phyloP scores from a whole-genome alignment of 805 yeast genomes.

The Wickerhamomyces bisporus region DNA sequence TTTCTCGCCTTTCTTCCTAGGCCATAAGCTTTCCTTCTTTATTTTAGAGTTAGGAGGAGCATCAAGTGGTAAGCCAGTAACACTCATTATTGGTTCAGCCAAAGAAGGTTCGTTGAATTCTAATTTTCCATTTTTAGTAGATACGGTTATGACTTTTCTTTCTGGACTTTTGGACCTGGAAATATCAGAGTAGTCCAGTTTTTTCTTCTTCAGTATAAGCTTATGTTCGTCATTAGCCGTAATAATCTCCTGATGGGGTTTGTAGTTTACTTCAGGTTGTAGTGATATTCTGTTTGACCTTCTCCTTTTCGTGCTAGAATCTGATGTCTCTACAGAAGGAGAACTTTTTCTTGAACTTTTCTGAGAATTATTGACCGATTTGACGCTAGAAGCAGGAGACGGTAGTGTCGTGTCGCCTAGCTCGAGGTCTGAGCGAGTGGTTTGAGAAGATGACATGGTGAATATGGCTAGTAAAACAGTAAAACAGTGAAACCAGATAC shows the following conservation, averaged over 20 bases:
- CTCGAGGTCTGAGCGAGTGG: background rate
- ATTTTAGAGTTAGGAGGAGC: constrained; percentile 59
- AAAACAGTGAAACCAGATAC: no score
- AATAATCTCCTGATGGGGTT: background rate
- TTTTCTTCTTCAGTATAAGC: constrained; percentile 7
- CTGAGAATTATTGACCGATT: constrained; percentile 1
- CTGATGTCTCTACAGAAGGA: background rate
- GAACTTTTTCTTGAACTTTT: constrained; percentile 3
- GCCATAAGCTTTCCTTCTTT: constrained; percentile 53
- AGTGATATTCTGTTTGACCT: constrained; percentile 7
- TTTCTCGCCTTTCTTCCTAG: constrained; percentile 28
- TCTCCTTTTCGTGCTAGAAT: constrained; percentile 2
- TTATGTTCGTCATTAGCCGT: background rate
- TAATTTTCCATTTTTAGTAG: constrained; percentile 3
- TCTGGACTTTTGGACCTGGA: background rate
- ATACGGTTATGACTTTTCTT: background rate
- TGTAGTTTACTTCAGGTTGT: constrained; percentile 1
- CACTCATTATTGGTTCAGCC: constrained; percentile 49
- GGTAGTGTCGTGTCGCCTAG: constrained; percentile 1
- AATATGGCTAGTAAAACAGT: no score
- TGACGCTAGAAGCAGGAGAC: constrained; percentile 3
- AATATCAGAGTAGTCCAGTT: background rate
- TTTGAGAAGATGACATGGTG: constrained; percentile 1
- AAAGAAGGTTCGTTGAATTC: constrained; percentile 49
- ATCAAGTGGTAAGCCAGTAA: constrained; percentile 71